Evolutionary conservation across 202 grass and related monocot species (phyloP).

Genomic region (Brachypodium distachyon): DNA sequence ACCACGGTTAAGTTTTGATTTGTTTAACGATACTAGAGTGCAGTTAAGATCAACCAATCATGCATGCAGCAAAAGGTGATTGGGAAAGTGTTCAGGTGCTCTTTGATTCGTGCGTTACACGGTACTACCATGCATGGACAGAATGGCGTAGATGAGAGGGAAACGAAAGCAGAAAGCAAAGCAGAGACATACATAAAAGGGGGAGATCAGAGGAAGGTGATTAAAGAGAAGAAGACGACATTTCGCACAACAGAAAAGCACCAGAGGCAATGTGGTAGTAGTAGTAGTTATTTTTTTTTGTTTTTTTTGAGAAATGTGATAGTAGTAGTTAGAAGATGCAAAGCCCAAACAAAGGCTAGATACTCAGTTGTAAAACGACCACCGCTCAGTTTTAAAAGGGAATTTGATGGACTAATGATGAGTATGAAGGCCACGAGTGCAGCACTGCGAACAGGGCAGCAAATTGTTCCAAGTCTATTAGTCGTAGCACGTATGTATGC

Average conservation of each 20-base stretch:
- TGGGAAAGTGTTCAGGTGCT: background rate
- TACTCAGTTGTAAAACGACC: no score
- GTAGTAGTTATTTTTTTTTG: background rate
- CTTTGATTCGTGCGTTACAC: background rate
- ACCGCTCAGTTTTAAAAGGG: no score
- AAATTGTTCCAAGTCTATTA: no score
- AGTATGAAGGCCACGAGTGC: no score
- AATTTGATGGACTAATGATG: no score
- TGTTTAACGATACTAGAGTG: background rate
- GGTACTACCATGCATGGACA: background rate
- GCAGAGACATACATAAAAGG: background rate
- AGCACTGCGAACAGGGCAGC: no score
- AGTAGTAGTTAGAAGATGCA: background rate
- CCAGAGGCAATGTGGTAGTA: background rate
- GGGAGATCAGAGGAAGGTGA: background rate
- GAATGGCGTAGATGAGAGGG: background rate
- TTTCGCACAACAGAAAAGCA: background rate
- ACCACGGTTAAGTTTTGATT: background rate
- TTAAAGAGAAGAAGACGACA: background rate
- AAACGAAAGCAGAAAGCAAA: background rate
- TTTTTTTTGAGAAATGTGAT: background rate
- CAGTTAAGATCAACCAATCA: background rate
- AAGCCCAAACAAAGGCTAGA: background rate
- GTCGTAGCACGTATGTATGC: no score
- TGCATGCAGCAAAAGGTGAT: background rate